Conservation (phyloP, 169 alveolate genomes). For the Cyclospora cayetanensis region DNA sequence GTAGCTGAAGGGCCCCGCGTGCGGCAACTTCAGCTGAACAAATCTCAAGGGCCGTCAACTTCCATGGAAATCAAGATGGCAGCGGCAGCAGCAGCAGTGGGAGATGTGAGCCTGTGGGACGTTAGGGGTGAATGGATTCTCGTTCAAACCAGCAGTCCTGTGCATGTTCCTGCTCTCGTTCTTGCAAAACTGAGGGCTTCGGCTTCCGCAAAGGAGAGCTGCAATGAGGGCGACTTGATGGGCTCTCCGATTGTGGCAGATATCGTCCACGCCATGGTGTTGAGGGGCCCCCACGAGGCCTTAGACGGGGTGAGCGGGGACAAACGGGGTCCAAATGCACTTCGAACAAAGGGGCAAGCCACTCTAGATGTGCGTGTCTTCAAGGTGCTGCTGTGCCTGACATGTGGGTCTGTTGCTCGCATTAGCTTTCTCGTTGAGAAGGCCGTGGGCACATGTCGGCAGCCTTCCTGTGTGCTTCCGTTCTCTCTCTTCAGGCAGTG, state of each 20-base stretch:
- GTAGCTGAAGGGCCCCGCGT: background rate
- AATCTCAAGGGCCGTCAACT: background rate
- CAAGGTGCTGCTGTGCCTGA: background rate
- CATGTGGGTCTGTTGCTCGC: too few species aligned
- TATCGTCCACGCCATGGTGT: conserved; percentile 4
- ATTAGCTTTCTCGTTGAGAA: too few species aligned
- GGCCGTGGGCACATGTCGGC: too few species aligned
- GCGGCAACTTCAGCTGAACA: background rate
- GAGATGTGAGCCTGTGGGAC: conserved; percentile 12
- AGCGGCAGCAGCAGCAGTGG: conserved; percentile 47
- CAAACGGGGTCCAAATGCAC: too few species aligned
- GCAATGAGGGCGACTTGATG: background rate
- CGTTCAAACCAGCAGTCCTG: conserved; percentile 28
- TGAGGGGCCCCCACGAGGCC: conserved; percentile 21
- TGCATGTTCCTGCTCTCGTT: conserved; percentile 15
- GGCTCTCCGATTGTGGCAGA: conserved; percentile 34
- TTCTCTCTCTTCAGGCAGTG: background rate
- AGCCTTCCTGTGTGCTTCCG: background rate
- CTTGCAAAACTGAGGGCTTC: background rate
- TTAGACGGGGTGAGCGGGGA: conserved; percentile 35
- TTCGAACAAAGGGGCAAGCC: too few species aligned
- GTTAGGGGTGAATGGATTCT: conserved; percentile 6
- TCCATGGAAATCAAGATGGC: background rate
- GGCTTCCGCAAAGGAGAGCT: background rate
- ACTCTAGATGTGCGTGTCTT: background rate